A percentile compares a stretch with the other conserved stretches of the same genome.
These are phyloP conservation scores for Adansonia digitata DNA, from an alignment of 345 rosid genomes.

Conservation along the genomic window DNA sequence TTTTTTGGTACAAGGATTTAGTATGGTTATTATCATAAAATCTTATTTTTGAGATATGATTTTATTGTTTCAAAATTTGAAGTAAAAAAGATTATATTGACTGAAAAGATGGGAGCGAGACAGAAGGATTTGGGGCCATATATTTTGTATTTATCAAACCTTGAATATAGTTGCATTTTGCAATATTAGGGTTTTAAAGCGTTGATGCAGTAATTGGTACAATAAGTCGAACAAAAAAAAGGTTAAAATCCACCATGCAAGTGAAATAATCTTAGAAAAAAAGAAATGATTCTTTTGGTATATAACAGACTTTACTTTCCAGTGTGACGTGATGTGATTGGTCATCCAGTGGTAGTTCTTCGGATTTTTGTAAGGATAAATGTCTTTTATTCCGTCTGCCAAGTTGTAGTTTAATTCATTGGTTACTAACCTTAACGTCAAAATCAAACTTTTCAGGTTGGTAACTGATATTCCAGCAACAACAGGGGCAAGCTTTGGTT, in stretches of 20 bases:
- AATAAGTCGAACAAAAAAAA: background rate
- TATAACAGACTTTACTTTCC: too few species aligned
- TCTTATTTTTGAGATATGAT: too few species aligned
- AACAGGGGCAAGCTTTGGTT: constrained; percentile 51
- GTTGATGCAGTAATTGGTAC: background rate
- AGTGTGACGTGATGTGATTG: background rate
- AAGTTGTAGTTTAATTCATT: background rate
- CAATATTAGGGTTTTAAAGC: background rate
- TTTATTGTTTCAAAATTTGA: background rate
- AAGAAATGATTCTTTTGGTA: background rate
- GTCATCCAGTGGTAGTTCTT: background rate
- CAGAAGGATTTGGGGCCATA: background rate
- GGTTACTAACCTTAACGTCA: background rate
- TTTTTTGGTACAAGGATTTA: too few species aligned
- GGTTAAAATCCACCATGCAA: background rate
- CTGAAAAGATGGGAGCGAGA: background rate
- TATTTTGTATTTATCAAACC: background rate
- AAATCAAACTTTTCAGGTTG: constrained; percentile 35
- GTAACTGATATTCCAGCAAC: constrained; percentile 80
- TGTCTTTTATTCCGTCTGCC: background rate
- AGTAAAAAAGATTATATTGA: background rate
- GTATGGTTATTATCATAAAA: too few species aligned
- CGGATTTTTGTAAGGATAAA: background rate
- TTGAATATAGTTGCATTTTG: background rate
- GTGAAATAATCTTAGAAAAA: background rate